Percentiles rank a stretch among this genome's conserved stretches.
Conservation (phyloP, 257 asterid species). For the Solanum lycopersicoides region DNA sequence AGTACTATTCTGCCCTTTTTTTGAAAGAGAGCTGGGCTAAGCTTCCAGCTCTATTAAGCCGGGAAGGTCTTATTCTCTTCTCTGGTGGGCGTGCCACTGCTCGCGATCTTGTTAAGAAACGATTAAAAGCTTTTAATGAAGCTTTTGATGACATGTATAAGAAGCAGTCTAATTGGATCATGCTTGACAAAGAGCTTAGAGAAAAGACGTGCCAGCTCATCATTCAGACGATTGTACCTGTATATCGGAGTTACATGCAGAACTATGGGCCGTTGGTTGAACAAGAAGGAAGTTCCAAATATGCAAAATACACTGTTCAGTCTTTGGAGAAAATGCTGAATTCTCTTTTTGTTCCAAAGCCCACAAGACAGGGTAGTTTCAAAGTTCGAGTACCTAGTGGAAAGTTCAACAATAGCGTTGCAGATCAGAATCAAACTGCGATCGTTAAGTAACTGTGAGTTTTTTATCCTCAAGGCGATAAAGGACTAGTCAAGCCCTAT, state of each 20-base stretch:
- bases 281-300: conserved; percentile 61
- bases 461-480: neutral
- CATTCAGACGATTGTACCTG: conserved; percentile 70
- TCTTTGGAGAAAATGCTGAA: conserved; percentile 62
- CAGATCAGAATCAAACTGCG: conserved; percentile 39
- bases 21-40: conserved; percentile 86
- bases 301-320: conserved; percentile 58
- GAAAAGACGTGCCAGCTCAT: conserved; percentile 49
- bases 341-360: conserved; percentile 55
- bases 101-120: conserved; percentile 75
- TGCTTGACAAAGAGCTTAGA: conserved; percentile 56
- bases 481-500: neutral
- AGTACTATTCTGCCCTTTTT: conserved; percentile 27
- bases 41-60: conserved; percentile 61
- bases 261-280: conserved; percentile 88
- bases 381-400: conserved; percentile 56
- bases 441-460: neutral
- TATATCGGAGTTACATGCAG: conserved; percentile 89
- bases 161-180: conserved; percentile 53
- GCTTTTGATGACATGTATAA: conserved; percentile 63
- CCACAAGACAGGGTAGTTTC: conserved; percentile 51
- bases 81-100: conserved; percentile 87
- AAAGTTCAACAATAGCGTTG: conserved; percentile 33
- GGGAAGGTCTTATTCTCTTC: conserved; percentile 79
- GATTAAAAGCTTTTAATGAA: conserved; percentile 62